Evolutionary conservation across 2,329 filamentous ascomycete genomes (phyloP).

Genomic region (Fonsecaea pedrosoi): DNA sequence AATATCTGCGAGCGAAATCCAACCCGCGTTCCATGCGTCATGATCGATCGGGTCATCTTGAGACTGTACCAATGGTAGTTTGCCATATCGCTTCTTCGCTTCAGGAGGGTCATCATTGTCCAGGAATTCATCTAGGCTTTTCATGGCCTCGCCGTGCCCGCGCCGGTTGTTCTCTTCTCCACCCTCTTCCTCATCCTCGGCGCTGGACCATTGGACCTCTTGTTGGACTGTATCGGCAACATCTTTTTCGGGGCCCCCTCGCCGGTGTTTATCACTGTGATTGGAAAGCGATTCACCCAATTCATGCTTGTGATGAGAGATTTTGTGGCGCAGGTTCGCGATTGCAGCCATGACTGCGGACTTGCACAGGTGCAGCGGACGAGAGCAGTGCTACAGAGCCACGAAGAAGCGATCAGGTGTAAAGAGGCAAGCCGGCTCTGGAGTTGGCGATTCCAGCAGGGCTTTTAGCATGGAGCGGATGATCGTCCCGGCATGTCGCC

Average conservation of each 20-base stretch:
- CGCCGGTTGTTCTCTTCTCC: background rate
- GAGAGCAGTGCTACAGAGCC: background rate
- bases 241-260: conserved; percentile 28
- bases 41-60: conserved; percentile 20
- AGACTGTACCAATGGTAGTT: conserved; percentile 34
- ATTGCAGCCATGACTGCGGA: conserved; percentile 15
- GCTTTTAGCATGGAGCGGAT: background rate
- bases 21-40: conserved; percentile 10
- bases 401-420: background rate
- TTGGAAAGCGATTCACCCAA: conserved; percentile 9
- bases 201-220: conserved; percentile 19
- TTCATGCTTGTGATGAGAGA: conserved; percentile 25
- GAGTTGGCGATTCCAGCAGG: background rate
- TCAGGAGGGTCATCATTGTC: conserved; percentile 34
- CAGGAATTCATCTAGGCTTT: conserved; percentile 32
- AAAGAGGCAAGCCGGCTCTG: background rate
- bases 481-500: conserved; percentile 3
- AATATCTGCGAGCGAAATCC: conserved; percentile 28
- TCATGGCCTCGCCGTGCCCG: conserved; percentile 7
- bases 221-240: conserved; percentile 23
- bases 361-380: conserved; percentile 5
- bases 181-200: conserved; percentile 18
- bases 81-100: conserved; percentile 30
- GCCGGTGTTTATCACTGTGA: conserved; percentile 8
- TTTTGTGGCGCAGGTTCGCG: conserved; percentile 15